Conservation (phyloP, 192 early-diverging fungal species). For the Linnemannia elongata region DNA sequence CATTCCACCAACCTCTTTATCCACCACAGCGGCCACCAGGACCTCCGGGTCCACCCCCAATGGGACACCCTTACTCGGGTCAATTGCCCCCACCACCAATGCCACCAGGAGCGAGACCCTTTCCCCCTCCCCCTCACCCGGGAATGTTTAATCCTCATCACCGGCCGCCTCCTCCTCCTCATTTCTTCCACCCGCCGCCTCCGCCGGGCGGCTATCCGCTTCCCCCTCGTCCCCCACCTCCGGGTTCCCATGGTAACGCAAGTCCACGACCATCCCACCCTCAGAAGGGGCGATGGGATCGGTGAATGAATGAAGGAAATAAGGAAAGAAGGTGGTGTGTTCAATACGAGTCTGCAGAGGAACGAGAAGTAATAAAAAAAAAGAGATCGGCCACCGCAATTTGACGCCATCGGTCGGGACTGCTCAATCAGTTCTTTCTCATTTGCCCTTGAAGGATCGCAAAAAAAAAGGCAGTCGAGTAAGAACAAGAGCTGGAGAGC, state of each 20-base stretch:
- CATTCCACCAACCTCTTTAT: background rate
- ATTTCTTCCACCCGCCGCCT: slow-evolving; percentile 2
- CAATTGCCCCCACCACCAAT: slow-evolving; percentile 13
- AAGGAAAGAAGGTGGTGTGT: background rate
- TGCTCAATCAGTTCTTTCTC: background rate
- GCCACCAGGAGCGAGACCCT: slow-evolving; percentile 10
- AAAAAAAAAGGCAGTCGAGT: slow-evolving; percentile 7
- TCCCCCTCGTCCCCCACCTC: background rate
- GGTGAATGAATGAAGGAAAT: background rate
- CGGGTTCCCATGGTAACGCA: background rate
- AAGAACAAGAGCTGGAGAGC: background rate
- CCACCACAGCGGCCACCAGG: slow-evolving; percentile 14
- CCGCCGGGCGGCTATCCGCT: slow-evolving; percentile 9
- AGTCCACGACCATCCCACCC: background rate
- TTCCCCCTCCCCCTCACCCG: slow-evolving; percentile 12
- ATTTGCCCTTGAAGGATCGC: background rate
- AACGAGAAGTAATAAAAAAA: background rate
- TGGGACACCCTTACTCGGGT: slow-evolving; percentile 7
- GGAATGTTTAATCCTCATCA: slow-evolving; percentile 3
- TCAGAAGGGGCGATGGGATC: slow-evolving; percentile 30
- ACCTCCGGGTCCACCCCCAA: background rate
- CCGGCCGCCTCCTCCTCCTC: slow-evolving; percentile 15
- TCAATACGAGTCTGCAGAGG: too few species aligned
- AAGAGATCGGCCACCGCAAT: background rate
- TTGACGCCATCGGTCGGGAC: slow-evolving; percentile 1